Percentiles rank a stretch among this genome's conserved stretches.
Conservation (phyloP, 2,329 filamentous ascomycete genomes). For the Rosellinia necatrix region DNA sequence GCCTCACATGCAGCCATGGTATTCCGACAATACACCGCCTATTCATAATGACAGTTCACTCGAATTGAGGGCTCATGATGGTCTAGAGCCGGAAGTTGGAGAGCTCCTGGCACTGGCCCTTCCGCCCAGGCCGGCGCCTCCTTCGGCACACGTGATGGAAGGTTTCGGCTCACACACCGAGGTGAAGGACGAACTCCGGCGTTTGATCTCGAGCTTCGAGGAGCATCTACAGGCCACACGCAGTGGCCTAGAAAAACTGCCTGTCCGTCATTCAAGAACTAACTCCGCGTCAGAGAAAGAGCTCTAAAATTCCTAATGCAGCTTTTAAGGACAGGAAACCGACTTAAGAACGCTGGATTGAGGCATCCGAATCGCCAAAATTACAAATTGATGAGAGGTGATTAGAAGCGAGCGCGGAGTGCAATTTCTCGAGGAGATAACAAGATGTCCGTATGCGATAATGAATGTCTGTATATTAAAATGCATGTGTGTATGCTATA, state of each 20-base stretch:
- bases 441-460: background rate
- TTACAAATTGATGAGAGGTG: background rate
- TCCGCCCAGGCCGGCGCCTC: background rate
- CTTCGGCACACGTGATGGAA: background rate
- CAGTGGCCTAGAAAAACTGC: background rate
- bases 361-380: background rate
- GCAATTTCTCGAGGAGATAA: background rate
- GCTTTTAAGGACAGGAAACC: background rate
- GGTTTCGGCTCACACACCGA: background rate
- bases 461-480: background rate
- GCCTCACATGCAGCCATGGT: background rate
- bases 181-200: background rate
- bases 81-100: background rate
- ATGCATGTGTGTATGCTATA: background rate
- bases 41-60: background rate
- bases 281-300: background rate
- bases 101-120: background rate
- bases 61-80: background rate
- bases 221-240: background rate
- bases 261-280: background rate
- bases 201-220: background rate
- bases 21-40: conserved; percentile 1
- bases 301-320: background rate
- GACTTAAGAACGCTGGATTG: conserved; percentile 1
- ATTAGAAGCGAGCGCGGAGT: background rate